phyloP scores from a whole-genome alignment of 176 grass and related monocot species.

The Lolium perenne region DNA sequence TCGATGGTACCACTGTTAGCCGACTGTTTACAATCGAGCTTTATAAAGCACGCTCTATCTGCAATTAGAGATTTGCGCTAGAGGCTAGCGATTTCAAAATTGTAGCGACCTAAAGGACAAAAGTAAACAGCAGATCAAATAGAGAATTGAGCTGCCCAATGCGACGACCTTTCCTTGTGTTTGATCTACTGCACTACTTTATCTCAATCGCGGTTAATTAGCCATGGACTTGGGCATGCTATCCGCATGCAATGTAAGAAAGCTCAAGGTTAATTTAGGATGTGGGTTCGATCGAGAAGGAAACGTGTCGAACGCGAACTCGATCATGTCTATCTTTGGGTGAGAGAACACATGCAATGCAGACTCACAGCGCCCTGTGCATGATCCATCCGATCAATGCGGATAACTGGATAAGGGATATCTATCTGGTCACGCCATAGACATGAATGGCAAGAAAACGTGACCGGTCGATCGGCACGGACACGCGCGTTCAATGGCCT shows the following conservation, averaged over 20 bases:
- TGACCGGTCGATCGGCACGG: neutral
- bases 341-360: neutral
- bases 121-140: neutral
- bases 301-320: neutral
- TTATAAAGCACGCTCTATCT: constrained; percentile 20
- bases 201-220: neutral
- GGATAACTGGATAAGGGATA: neutral
- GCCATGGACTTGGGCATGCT: neutral
- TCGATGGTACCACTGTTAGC: neutral
- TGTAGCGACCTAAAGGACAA: neutral
- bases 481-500: neutral
- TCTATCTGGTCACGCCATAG: neutral
- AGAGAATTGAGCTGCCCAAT: neutral
- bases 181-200: neutral
- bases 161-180: neutral
- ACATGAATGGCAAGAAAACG: neutral
- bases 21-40: constrained; percentile 34
- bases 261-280: neutral
- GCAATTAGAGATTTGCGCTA: neutral
- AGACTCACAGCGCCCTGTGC: neutral
- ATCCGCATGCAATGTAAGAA: neutral
- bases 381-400: neutral
- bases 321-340: neutral
- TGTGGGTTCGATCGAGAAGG: neutral
- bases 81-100: neutral